These are phyloP conservation scores for Neostapfia colusana DNA, from an alignment of 176 grass and related monocot genomes.

Conservation along the genomic window DNA sequence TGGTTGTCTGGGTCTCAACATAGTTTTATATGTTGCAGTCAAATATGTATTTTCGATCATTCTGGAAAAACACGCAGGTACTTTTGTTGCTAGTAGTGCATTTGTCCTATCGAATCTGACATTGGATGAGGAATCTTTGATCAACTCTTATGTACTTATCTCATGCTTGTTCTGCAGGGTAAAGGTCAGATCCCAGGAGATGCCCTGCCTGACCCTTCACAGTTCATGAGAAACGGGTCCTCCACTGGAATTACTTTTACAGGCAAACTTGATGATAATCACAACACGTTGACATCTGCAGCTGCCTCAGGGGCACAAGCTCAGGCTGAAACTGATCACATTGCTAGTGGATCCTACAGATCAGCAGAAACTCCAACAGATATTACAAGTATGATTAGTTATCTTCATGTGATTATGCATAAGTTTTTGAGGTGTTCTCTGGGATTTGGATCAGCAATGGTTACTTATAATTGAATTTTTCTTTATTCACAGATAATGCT, in stretches of 20 bases:
- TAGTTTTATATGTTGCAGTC: conserved; percentile 67
- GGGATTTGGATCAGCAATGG: conserved; percentile 15
- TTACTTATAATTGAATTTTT: conserved; percentile 23
- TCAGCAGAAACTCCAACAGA: conserved; percentile 50
- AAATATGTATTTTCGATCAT: conserved; percentile 95
- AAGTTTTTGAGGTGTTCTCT: conserved; percentile 18
- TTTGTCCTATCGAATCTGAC: conserved; percentile 19
- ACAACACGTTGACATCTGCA: conserved; percentile 45
- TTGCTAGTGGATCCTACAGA: conserved; percentile 52
- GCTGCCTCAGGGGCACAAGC: conserved; percentile 54
- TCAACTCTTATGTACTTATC: conserved; percentile 21
- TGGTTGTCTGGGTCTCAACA: conserved; percentile 35
- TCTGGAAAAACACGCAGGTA: conserved; percentile 95
- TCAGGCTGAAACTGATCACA: conserved; percentile 49
- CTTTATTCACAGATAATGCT: conserved; percentile 52
- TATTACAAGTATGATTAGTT: conserved; percentile 47
- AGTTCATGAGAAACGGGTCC: conserved; percentile 65
- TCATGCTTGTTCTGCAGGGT: conserved; percentile 45
- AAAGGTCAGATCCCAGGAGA: conserved; percentile 67
- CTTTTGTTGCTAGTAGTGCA: conserved; percentile 33
- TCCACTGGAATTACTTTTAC: conserved; percentile 57
- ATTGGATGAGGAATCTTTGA: neutral
- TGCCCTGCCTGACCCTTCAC: conserved; percentile 53
- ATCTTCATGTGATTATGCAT: conserved; percentile 20
- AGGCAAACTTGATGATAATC: conserved; percentile 55